Base-by-base conservation (phyloP, 1,284 basidiomycete species). In the Cutaneotrichosporon cutaneum region DNA sequence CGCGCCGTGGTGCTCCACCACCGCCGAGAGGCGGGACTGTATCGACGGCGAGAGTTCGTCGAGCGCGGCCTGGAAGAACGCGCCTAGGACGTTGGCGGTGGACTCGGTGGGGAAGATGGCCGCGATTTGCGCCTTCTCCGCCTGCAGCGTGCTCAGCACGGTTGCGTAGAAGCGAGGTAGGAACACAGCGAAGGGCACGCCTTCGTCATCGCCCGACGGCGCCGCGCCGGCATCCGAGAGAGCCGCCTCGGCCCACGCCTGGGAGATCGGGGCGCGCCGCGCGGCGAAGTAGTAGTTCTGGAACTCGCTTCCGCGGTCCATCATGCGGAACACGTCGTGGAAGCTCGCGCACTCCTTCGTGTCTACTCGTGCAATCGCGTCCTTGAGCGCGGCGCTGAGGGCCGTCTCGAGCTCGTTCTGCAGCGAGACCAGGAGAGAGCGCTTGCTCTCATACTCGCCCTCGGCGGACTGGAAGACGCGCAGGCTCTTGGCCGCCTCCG, bases 391-490 rank as follows among this genome's bases (percentile, higher is more conserved):
- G 11, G 90, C 88, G 69, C 90, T 92, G 51, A 95, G 83, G 3
- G 88, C 87, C 0, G 90, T 90, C 81, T 97, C 94, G 44, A 97
- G 85, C 75, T 94, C 90, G 74, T 97, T 96, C 76, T 95, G 92
- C 27, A 97, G 83, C 65, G 87, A 91, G 63, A 92, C 86, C 85
- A 97, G 87, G 39, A 97, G 82, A 3, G 86, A 84, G 45, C 90
- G 85, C 27, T 92, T 85, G 39, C 85, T 86, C 73, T 96, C 93
- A 76, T 90, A 94, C 78, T 94, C 91, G 10, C 87, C 83, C 45
- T 81, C 76, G 1, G 90, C 90, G 71, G 93, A 92, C 68, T 91
- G 88, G 78, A 96, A 97, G 42, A 94, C 89, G 33, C 89, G 85
- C 85, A 97, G 90, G 65, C 88, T 89, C 72, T 87, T 87, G 67